Conservation (phyloP, 352 stramenopile genomes). For the Saprolegnia diclina region DNA sequence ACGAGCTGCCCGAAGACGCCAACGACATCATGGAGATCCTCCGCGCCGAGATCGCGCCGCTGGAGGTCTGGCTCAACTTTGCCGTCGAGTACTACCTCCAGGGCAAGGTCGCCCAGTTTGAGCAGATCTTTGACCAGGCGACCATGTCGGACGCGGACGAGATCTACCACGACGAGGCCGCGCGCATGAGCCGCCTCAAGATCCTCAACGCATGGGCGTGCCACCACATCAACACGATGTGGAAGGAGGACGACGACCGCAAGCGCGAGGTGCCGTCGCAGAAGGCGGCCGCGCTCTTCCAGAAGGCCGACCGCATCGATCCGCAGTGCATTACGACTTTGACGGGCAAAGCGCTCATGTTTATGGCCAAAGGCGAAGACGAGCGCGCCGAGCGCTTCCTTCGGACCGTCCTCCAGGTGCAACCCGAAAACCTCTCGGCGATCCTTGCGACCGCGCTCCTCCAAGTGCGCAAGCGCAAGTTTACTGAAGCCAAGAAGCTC, state of each 20-base stretch:
- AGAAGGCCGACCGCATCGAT: constrained; percentile 82
- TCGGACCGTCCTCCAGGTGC: constrained; percentile 86
- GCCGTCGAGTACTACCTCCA: constrained; percentile 89
- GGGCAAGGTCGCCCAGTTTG: constrained; percentile 67
- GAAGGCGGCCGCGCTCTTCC: constrained; percentile 78
- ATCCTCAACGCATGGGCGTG: constrained; percentile 84
- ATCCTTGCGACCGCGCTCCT: constrained; percentile 82
- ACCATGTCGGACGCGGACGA: constrained; percentile 72
- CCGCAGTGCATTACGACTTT: constrained; percentile 87
- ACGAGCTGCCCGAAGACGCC: constrained; percentile 85
- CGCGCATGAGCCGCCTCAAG: constrained; percentile 81
- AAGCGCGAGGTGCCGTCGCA: constrained; percentile 68
- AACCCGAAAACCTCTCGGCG: constrained; percentile 82
- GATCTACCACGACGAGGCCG: constrained; percentile 85
- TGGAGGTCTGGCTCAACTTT: constrained; percentile 89
- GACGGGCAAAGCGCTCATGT: constrained; percentile 89
- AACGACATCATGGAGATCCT: constrained; percentile 91
- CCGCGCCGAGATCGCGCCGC: constrained; percentile 83
- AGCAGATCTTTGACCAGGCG: constrained; percentile 78
- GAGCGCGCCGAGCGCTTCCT: constrained; percentile 87
- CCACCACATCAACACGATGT: constrained; percentile 84
- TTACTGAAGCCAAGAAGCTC: constrained; percentile 85
- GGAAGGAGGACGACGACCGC: constrained; percentile 86
- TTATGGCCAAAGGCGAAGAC: constrained; percentile 89
- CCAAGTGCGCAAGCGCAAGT: constrained; percentile 85